Evolutionary conservation across 345 rosid genomes (phyloP).

Genomic region (Lenwebbia sp.): DNA sequence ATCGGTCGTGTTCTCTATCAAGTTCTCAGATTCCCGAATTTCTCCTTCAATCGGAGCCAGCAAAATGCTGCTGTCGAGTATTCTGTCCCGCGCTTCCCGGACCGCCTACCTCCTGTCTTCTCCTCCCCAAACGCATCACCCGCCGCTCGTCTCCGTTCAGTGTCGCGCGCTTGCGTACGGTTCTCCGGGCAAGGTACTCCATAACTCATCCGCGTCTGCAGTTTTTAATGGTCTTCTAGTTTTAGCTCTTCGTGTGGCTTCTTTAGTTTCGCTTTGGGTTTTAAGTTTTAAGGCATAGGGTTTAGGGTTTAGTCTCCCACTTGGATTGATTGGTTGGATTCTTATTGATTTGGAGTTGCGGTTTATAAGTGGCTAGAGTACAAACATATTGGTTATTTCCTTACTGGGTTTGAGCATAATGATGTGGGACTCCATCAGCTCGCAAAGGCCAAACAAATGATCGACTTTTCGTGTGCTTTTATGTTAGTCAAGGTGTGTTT

Average conservation of each 20-base stretch:
- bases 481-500: not conserved
- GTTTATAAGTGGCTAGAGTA: not conserved
- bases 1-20: not conserved
- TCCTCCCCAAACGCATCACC: conserved; percentile 12
- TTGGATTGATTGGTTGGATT: not conserved
- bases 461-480: not conserved
- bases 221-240: not conserved
- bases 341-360: not conserved
- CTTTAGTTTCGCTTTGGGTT: not conserved
- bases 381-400: not conserved
- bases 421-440: not conserved
- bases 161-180: conserved; percentile 23
- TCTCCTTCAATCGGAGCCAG: not conserved
- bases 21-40: not conserved
- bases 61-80: conserved; percentile 38
- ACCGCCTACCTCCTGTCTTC: conserved; percentile 25
- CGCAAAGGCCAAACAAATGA: not conserved
- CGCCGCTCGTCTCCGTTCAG: conserved; percentile 11
- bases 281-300: not conserved
- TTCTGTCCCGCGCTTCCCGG: conserved; percentile 44
- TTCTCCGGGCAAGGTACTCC: conserved; percentile 24
- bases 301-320: not conserved
- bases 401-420: not conserved
- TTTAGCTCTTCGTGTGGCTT: not conserved
- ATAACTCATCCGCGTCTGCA: not conserved